A percentile compares a stretch with the other conserved stretches of the same genome.
Evolutionary conservation across 2,329 filamentous ascomycete species (phyloP).

Genomic region (Venturiaceae sp.): DNA sequence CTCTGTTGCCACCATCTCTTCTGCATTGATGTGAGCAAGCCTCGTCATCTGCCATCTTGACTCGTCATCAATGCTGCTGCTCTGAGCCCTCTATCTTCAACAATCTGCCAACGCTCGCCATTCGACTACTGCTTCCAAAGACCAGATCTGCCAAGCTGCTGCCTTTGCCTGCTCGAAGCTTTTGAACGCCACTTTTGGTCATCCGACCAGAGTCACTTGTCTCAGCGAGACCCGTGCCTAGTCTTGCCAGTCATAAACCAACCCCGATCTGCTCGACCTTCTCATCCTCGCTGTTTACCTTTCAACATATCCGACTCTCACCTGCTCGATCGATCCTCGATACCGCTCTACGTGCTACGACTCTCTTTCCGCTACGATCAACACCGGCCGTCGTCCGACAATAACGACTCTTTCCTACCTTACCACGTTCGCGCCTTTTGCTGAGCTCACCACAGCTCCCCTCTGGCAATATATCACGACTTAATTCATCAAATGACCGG

Average conservation of each 20-base stretch:
- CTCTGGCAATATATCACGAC: not conserved
- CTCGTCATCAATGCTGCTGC: slow-evolving; percentile 3
- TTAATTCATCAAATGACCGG: slow-evolving; percentile 5
- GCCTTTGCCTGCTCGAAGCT: slow-evolving; percentile 3
- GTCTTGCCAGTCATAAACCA: not conserved
- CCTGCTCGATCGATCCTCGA: not conserved
- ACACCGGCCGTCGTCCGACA: slow-evolving; percentile 7
- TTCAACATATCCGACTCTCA: not conserved
- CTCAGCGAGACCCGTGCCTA: not conserved
- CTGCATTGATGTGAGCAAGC: slow-evolving; percentile 3
- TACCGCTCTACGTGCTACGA: slow-evolving; percentile 1
- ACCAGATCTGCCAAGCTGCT: not conserved
- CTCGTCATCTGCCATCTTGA: slow-evolving; percentile 1
- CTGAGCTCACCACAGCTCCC: not conserved
- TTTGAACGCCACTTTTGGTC: not conserved
- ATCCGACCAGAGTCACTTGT: not conserved
- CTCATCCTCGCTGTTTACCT: not conserved
- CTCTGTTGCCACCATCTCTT: not conserved
- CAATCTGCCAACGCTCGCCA: not conserved
- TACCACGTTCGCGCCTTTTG: not conserved
- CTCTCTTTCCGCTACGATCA: not conserved
- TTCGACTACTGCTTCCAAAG: not conserved
- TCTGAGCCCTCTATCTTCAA: not conserved
- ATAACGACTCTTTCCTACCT: slow-evolving; percentile 3
- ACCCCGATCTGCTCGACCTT: not conserved